Conservation (phyloP, 305 asterid genomes). For the Fraxinus paxiana region DNA sequence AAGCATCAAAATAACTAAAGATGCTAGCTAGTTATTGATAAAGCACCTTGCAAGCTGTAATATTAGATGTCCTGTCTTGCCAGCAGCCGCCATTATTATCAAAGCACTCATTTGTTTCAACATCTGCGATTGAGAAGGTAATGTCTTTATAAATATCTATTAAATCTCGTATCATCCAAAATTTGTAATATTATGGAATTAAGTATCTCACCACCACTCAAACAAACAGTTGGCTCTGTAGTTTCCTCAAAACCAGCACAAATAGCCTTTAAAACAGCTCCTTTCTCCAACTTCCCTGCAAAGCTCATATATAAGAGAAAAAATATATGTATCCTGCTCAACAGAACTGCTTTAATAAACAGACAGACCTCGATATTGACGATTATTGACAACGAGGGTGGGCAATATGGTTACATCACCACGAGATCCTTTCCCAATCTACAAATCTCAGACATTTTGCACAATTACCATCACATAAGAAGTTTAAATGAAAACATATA, state of each 20-base stretch:
- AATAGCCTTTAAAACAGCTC: constrained; percentile 81
- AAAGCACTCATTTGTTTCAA: constrained; percentile 90
- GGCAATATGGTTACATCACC: constrained; percentile 99
- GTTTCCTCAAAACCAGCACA: constrained; percentile 98
- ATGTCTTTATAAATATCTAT: not conserved
- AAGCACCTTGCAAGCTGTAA: constrained; percentile 92
- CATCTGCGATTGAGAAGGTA: constrained; percentile 47
- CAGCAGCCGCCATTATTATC: constrained; percentile 96
- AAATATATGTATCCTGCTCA: constrained; percentile 4
- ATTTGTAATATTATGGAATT: constrained; percentile 5
- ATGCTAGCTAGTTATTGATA: constrained; percentile 13
- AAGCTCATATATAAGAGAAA: constrained; percentile 23
- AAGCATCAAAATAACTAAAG: constrained; percentile 14
- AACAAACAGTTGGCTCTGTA: constrained; percentile 91
- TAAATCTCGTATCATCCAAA: not conserved
- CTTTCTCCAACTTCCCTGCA: constrained; percentile 89
- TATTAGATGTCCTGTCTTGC: constrained; percentile 62
- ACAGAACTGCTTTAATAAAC: constrained; percentile 1
- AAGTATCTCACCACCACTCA: constrained; percentile 63
- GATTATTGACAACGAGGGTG: constrained; percentile 84
- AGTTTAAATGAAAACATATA: not conserved
- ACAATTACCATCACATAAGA: constrained; percentile 17
- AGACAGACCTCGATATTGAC: constrained; percentile 85
- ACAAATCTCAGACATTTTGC: constrained; percentile 32
- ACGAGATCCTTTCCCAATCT: constrained; percentile 95